A percentile compares a stretch with the other conserved stretches of the same genome.
Evolutionary conservation across 202 grass and related monocot genomes (phyloP).

Genomic region (Panicum virgatum): DNA sequence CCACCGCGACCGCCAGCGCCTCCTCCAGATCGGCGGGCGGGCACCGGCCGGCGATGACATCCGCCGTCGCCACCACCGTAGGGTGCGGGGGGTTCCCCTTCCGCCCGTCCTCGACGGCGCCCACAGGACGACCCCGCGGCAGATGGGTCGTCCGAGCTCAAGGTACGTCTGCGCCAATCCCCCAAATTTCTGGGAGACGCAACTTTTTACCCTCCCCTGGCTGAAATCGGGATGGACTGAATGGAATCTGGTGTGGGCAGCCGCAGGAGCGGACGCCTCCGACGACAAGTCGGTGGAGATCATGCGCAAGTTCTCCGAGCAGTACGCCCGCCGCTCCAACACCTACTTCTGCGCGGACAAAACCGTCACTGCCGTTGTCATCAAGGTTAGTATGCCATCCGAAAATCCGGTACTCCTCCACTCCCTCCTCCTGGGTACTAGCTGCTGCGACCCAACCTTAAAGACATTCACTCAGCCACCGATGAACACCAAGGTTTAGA

Average conservation of each 20-base stretch:
- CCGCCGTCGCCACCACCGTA: neutral
- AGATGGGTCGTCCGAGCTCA: conserved; percentile 39
- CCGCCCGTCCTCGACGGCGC: neutral
- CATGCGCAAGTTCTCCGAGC: conserved; percentile 98
- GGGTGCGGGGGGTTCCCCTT: conserved; percentile 10
- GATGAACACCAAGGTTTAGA: neutral
- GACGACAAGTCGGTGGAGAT: conserved; percentile 83
- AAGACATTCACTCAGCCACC: neutral
- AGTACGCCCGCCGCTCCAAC: conserved; percentile 79
- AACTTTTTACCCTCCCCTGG: neutral
- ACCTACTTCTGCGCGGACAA: conserved; percentile 92
- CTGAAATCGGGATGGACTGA: neutral
- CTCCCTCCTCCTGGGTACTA: neutral
- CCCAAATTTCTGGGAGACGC: neutral
- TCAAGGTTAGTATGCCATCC: conserved; percentile 55
- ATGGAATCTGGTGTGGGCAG: neutral
- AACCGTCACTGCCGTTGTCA: conserved; percentile 87
- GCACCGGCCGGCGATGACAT: conserved; percentile 27
- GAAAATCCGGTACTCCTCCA: too few species aligned
- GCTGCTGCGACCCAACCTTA: neutral
- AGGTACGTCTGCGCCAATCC: conserved; percentile 8
- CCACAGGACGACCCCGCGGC: neutral
- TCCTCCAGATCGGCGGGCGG: neutral
- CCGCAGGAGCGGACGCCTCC: conserved; percentile 41
- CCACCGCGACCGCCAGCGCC: neutral